Evolutionary conservation across 306 rosid species (phyloP).

Genomic region (Cucurbita pepo): DNA sequence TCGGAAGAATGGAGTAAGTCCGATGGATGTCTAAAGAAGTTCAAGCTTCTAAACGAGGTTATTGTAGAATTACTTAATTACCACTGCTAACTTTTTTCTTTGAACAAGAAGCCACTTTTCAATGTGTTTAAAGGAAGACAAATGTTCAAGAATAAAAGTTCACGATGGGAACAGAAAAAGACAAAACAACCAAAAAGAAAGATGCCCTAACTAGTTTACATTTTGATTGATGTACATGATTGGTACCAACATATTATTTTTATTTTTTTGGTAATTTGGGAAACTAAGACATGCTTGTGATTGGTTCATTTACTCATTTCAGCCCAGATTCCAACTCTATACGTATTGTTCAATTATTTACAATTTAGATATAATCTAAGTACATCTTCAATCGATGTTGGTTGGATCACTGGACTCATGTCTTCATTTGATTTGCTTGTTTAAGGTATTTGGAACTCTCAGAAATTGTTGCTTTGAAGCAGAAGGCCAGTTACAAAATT

Average conservation of each 20-base stretch:
- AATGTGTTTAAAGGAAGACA: neutral
- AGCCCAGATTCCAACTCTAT: neutral
- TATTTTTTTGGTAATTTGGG: neutral
- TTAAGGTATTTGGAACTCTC: slow-evolving; percentile 74
- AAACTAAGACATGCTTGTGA: neutral
- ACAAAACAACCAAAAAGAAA: neutral
- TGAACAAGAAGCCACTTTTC: neutral
- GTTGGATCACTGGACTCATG: neutral
- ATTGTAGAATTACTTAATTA: too few species aligned
- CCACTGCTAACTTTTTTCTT: too few species aligned
- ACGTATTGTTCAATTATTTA: neutral
- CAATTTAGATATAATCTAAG: neutral
- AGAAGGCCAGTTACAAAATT: slow-evolving; percentile 61
- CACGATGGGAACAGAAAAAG: neutral
- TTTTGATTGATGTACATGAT: neutral
- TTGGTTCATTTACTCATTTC: neutral
- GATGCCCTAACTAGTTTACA: neutral
- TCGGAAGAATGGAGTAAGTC: slow-evolving; percentile 89
- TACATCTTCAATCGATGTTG: neutral
- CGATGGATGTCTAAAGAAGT: neutral
- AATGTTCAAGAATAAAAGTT: neutral
- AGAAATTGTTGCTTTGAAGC: slow-evolving; percentile 96
- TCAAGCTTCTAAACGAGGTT: too few species aligned
- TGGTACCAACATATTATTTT: neutral
- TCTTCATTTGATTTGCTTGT: neutral